Base-by-base conservation (phyloP, 306 rosid species). In the Psophocarpus tetragonolobus region DNA sequence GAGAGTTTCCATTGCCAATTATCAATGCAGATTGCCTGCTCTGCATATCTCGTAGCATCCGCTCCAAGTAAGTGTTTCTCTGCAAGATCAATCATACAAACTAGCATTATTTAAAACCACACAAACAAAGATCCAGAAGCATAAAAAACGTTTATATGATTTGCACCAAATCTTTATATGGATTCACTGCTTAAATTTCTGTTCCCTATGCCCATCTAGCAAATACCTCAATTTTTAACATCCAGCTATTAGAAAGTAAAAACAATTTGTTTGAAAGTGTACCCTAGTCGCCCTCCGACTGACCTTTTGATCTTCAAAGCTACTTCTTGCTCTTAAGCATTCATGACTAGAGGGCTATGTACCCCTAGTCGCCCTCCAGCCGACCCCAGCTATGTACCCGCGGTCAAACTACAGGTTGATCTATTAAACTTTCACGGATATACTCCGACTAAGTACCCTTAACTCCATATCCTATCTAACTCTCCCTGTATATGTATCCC, bases 41-140 rank as follows among this genome's bases (percentile, higher is more conserved):
- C 79, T 85, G 82, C 77, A 71, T 69, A 80, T 84, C 92, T 80
- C 62, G 84, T 69, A 90, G 29, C 44, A 74, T 75, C 75, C 41
- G 82, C 88, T 91, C 93, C 90, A 93, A 88, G 86, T 78, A 72
- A 73, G 76, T 24, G 76, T 85, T 83, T 85, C 88, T 89, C 98
- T 91, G 67, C 77, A 70, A 58, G 62, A 80, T 15, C 68, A 87
- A 68, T 84, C n/a, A 14, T 42, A 75, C 68, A 14, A 77, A 67
- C 53, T n/a, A 54, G 30, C 75, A 41, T 21, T 35, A 15, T 63
- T 39, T 58, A 21, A 81, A 71, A 56, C 47, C 45, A 78, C 10
- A 45, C 24, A 51, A 23, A 42, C 9, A 68, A 24, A 13, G 13
- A 72, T 44, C 29, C 13, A 75, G 29, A 74, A 73, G 21, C 9